phyloP scores from a whole-genome alignment of 1,139 yeast genomes.

The Magnusiomyces suaveolens region DNA sequence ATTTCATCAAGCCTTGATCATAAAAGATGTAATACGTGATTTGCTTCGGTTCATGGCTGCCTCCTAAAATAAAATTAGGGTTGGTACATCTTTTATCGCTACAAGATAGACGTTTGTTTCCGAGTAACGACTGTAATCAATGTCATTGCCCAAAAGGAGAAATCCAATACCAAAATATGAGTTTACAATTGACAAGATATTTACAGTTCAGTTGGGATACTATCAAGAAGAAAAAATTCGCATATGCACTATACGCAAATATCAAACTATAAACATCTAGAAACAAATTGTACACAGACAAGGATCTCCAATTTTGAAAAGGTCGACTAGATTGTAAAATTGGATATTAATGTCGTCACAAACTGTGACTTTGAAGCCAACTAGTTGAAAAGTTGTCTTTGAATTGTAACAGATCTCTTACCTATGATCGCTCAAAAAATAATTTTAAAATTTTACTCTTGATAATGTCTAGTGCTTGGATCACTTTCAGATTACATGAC shows the following conservation, averaged over 20 bases:
- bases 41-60: slow-evolving; percentile 90
- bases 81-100: slow-evolving; percentile 77
- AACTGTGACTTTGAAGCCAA: slow-evolving; percentile 75
- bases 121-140: slow-evolving; percentile 86
- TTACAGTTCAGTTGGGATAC: not conserved
- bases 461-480: not conserved
- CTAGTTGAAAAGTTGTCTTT: slow-evolving; percentile 72
- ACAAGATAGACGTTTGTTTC: slow-evolving; percentile 69
- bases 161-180: not conserved
- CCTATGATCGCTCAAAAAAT: not conserved
- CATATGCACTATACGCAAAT: too few species aligned
- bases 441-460: not conserved
- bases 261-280: slow-evolving; percentile 42
- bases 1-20: slow-evolving; percentile 84
- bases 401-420: slow-evolving; percentile 24
- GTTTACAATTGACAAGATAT: not conserved
- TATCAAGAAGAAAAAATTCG: too few species aligned
- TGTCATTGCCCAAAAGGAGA: slow-evolving; percentile 61
- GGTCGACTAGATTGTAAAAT: slow-evolving; percentile 73
- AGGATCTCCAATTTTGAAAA: slow-evolving; percentile 72
- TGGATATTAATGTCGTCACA: slow-evolving; percentile 96
- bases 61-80: slow-evolving; percentile 71
- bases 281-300: slow-evolving; percentile 66
- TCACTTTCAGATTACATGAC: too few species aligned
- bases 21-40: slow-evolving; percentile 91